phyloP scores from a whole-genome alignment of 108 stramenopile species.

The Fistulifera solaris region DNA sequence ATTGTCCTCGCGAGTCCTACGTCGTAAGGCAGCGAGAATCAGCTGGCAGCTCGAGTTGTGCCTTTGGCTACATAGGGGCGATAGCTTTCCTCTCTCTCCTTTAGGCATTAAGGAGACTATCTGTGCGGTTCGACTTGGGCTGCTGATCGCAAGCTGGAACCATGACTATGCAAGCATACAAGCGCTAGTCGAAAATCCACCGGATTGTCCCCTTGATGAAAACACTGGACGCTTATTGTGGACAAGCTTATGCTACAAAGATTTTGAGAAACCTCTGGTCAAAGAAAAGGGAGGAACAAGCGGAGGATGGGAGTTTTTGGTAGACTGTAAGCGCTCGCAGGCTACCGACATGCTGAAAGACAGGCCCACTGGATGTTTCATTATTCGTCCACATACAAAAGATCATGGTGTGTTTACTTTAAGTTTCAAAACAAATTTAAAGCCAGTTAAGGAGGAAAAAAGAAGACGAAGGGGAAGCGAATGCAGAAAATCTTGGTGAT shows the following conservation, averaged over 20 bases:
- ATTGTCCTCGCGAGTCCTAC: constrained; percentile 32
- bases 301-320: constrained; percentile 88
- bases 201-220: constrained; percentile 67
- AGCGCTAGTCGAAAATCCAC: constrained; percentile 53
- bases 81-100: constrained; percentile 47
- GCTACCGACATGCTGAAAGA: constrained; percentile 71
- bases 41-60: constrained; percentile 80
- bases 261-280: not conserved
- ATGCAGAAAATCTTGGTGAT: not conserved
- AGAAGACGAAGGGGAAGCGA: constrained; percentile 5
- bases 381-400: constrained; percentile 77
- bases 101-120: constrained; percentile 61
- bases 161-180: constrained; percentile 55
- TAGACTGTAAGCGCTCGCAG: constrained; percentile 71
- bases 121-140: constrained; percentile 58
- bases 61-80: constrained; percentile 78
- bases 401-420: constrained; percentile 84
- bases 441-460: constrained; percentile 21
- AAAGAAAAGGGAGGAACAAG: constrained; percentile 28
- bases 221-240: constrained; percentile 60
- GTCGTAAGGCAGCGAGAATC: constrained; percentile 31
- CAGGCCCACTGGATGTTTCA: constrained; percentile 55
- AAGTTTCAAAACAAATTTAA: constrained; percentile 79
- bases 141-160: constrained; percentile 57
- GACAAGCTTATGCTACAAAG: constrained; percentile 56